Percentiles rank a stretch among this genome's conserved stretches.
Conservation (phyloP, 2,329 filamentous ascomycete species). For the Diaporthe sp. region DNA sequence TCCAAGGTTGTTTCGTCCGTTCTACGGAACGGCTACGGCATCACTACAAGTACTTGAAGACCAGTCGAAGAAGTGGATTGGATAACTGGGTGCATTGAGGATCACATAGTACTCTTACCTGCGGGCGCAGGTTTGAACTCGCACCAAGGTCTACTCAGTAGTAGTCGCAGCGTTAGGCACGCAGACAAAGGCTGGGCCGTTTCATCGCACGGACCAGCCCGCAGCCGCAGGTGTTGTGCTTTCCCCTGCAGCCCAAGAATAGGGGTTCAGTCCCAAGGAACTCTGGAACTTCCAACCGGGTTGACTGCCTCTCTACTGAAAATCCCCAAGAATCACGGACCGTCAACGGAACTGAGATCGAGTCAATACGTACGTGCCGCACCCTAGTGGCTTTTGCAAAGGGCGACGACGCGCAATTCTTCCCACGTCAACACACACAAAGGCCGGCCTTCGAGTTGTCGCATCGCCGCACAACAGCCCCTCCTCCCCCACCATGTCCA, state of each 20-base stretch:
- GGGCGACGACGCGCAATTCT: conserved; percentile 20
- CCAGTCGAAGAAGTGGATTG: neutral
- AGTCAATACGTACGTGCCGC: conserved; percentile 9
- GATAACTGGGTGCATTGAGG: neutral
- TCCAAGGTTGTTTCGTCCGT: neutral
- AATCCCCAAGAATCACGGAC: conserved; percentile 26
- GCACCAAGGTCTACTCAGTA: neutral
- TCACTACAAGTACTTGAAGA: neutral
- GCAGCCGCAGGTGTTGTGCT: conserved; percentile 6
- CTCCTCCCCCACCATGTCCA: conserved; percentile 61
- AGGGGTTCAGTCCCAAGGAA: conserved; percentile 26
- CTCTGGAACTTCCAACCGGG: conserved; percentile 28
- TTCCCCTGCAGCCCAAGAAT: conserved; percentile 34
- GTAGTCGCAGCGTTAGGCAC: neutral
- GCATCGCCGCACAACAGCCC: conserved; percentile 3
- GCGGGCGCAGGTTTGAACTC: neutral
- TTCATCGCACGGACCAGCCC: conserved; percentile 19
- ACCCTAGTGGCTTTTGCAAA: neutral
- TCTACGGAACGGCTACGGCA: no score
- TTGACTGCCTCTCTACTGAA: conserved; percentile 11
- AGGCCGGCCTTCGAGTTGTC: conserved; percentile 18
- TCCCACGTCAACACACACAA: conserved; percentile 40
- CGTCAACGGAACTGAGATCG: conserved; percentile 5
- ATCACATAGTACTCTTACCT: no score
- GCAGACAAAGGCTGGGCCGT: conserved; percentile 18